Evolutionary conservation across 352 stramenopile genomes (phyloP).

Genomic region (Peronosclerospora sorghi): DNA sequence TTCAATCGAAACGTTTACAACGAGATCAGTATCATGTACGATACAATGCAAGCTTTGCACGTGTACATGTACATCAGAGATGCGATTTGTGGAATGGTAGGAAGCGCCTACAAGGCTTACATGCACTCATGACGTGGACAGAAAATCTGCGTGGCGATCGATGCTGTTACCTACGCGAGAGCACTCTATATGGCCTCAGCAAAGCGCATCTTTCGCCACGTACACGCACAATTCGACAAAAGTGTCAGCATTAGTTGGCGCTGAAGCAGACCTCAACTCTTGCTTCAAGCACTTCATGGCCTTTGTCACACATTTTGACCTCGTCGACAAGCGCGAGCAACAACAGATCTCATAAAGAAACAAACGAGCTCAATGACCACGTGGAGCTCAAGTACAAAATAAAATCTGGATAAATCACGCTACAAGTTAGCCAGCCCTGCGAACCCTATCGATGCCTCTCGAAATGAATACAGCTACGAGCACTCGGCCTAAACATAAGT

Average conservation of each 20-base stretch:
- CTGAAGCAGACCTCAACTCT: slow-evolving; percentile 94
- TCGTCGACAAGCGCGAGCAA: slow-evolving; percentile 90
- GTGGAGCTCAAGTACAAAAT: too few relatives aligned
- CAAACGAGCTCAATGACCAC: slow-evolving; percentile 33
- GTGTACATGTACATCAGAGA: slow-evolving; percentile 46
- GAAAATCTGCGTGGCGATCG: slow-evolving; percentile 83
- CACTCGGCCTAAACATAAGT: too few relatives aligned
- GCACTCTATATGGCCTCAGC: slow-evolving; percentile 70
- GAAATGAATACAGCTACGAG: too few relatives aligned
- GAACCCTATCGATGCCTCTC: too few relatives aligned
- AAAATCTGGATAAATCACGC: background rate
- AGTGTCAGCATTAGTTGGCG: slow-evolving; percentile 89
- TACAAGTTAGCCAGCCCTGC: background rate
- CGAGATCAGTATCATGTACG: slow-evolving; percentile 89
- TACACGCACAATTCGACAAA: slow-evolving; percentile 96
- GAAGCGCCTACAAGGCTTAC: slow-evolving; percentile 70
- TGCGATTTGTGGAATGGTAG: slow-evolving; percentile 83
- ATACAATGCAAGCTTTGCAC: slow-evolving; percentile 82
- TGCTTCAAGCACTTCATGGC: slow-evolving; percentile 98
- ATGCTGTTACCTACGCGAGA: slow-evolving; percentile 62
- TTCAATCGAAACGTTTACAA: slow-evolving; percentile 97
- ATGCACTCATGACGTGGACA: slow-evolving; percentile 87
- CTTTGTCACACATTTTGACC: slow-evolving; percentile 91
- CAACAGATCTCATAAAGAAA: slow-evolving; percentile 91
- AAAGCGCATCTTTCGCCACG: slow-evolving; percentile 89